Evolutionary conservation across 2,329 filamentous ascomycete species (phyloP), one percentile per base, ranked within the genome.

Genomic region (Diaporthe destruens): DNA sequence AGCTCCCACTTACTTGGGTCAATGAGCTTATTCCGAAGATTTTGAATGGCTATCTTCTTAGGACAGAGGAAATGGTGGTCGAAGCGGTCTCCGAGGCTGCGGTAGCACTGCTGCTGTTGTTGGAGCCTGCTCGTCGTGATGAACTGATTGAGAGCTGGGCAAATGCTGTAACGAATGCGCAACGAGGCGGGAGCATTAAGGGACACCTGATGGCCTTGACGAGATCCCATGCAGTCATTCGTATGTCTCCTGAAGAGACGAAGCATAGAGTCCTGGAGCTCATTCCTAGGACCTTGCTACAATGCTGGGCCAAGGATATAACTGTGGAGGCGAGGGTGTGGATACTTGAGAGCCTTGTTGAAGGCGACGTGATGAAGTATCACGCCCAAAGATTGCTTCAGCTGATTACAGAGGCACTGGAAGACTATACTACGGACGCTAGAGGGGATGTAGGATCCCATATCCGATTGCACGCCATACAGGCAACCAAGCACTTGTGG

Each of bases 371-470:
- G 6, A 79, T 90, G 5, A 80, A 77, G 49, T 78, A 84, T 36
- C 82, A 84, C 54, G 79, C 83, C 4, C 75, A 76, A 6, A 76
- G 78, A 3, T 87, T 90, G 72, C 74, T 88, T 1, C 76, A 78
- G 0, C 75, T 90, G 1, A 80, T 92, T 11, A 78, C 81, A 0
- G 87, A 88, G 53, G 90, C 92, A 0, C 82, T 99, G 36, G 92
- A 96, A 76, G 95, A 99, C 80, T 98, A 98, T 79, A 97, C 94
- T 0, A 95, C 94, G 4, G 96, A 94, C 76, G 92, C 95, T 18
- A 88, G 95, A 71, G 96, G 96, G 20, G 96, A 99, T 78, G 88
- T 98, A 63, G 96, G 96, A 6, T 97, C 95, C 0, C 89, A 95
- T 68, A 93, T 97, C 5, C 89, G 96, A 4, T 85, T 96, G 6